Evolutionary conservation across 192 early-diverging fungal species (phyloP).

Genomic region (Podila verticillata): DNA sequence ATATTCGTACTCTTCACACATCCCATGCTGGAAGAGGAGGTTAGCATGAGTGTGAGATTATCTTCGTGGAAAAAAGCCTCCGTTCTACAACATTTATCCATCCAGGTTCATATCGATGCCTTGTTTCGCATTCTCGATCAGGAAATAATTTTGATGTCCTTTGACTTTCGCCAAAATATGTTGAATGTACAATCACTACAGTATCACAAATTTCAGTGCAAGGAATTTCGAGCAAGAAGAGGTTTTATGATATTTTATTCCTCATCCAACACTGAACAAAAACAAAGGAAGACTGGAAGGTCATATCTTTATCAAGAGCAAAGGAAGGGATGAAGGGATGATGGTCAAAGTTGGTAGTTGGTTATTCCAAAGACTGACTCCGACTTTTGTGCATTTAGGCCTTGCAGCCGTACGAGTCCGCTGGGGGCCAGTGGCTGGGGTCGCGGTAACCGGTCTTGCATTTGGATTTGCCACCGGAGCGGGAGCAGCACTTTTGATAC

Average conservation of each 20-base stretch:
- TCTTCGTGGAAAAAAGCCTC: no score
- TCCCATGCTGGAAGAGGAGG: no score
- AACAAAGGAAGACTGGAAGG: neutral
- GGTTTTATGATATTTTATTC: constrained; percentile 3
- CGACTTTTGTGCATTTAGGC: neutral
- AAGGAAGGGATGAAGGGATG: neutral
- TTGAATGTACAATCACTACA: no score
- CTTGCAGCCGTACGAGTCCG: constrained; percentile 20
- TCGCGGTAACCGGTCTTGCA: constrained; percentile 37
- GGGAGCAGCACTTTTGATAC: constrained; percentile 15
- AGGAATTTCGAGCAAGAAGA: no score
- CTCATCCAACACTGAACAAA: neutral
- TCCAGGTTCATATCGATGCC: no score
- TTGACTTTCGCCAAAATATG: no score
- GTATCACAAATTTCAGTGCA: no score
- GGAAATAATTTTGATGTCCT: no score
- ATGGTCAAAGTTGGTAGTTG: neutral
- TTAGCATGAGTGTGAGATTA: no score
- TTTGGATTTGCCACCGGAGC: constrained; percentile 23
- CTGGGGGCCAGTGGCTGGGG: constrained; percentile 19
- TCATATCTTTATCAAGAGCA: neutral
- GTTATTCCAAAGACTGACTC: neutral
- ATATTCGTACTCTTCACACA: no score
- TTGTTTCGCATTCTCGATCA: no score
- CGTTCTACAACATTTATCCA: no score